Conservation (phyloP, 2,329 filamentous ascomycete species). For the Penicillium sp. region DNA sequence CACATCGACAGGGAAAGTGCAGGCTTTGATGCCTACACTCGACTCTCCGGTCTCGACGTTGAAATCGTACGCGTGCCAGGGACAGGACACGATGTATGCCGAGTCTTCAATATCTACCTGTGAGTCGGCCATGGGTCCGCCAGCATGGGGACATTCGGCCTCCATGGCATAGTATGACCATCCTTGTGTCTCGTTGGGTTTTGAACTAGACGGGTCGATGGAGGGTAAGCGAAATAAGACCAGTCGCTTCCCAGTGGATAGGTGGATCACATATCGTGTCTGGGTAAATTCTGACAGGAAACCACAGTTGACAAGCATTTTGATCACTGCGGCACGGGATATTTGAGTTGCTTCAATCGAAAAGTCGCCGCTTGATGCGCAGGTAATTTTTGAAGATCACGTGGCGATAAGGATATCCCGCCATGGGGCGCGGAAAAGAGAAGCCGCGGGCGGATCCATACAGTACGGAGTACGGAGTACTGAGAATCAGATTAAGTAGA, state of each 20-base stretch:
- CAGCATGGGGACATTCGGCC: slow-evolving; percentile 56
- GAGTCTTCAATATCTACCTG: slow-evolving; percentile 57
- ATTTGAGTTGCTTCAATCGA: not conserved
- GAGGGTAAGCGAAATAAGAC: slow-evolving; percentile 54
- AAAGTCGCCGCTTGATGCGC: slow-evolving; percentile 8
- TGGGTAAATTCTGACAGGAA: slow-evolving; percentile 44
- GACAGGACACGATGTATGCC: slow-evolving; percentile 55
- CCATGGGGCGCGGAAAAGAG: not conserved
- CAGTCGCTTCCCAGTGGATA: slow-evolving; percentile 54
- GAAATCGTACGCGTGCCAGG: slow-evolving; percentile 59
- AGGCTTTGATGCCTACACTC: slow-evolving; percentile 55
- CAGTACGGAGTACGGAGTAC: not conserved
- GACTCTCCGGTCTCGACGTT: slow-evolving; percentile 58
- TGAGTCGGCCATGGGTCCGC: slow-evolving; percentile 55
- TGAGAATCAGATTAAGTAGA: not conserved
- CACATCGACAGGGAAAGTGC: slow-evolving; percentile 53
- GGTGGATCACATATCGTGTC: slow-evolving; percentile 51
- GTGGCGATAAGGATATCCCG: slow-evolving; percentile 14
- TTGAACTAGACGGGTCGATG: slow-evolving; percentile 43
- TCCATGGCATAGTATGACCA: slow-evolving; percentile 58
- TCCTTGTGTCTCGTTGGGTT: slow-evolving; percentile 45
- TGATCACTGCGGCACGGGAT: slow-evolving; percentile 9
- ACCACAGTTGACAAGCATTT: slow-evolving; percentile 38
- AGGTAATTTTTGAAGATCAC: slow-evolving; percentile 18
- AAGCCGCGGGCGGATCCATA: not conserved